Percentiles rank a stretch among this genome's conserved stretches.
Evolutionary conservation across 495 filamentous ascomycete genomes (phyloP).

Genomic region (Lasiosphaeria ovina): DNA sequence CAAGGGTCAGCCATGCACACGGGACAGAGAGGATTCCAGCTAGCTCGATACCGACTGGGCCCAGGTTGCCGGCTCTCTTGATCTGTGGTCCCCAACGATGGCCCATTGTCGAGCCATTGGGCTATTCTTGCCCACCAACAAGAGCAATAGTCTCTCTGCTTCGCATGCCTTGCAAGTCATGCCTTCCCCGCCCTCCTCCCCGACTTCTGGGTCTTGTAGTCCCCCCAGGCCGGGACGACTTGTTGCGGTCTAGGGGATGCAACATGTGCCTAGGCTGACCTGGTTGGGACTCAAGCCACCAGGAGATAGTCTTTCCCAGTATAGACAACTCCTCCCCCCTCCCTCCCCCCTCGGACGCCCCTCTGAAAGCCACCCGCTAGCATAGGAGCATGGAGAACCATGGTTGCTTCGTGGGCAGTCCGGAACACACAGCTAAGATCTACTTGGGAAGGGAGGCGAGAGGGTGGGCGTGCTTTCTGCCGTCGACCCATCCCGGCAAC

Average conservation of each 20-base stretch:
- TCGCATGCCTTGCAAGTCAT: constrained; percentile 34
- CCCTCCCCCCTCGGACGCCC: background rate
- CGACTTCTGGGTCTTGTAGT: constrained; percentile 9
- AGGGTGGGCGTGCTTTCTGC: constrained; percentile 3
- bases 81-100: constrained; percentile 23
- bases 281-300: constrained; percentile 8
- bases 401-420: constrained; percentile 1
- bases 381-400: constrained; percentile 5
- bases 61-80: constrained; percentile 23
- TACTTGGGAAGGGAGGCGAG: constrained; percentile 3
- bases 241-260: constrained; percentile 9
- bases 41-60: constrained; percentile 26
- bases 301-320: constrained; percentile 2
- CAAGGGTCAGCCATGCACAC: constrained; percentile 21
- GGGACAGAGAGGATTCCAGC: constrained; percentile 13
- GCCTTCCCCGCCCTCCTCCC: constrained; percentile 23
- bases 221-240: constrained; percentile 6
- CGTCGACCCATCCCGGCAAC: constrained; percentile 17
- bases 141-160: constrained; percentile 20
- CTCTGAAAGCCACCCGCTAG: constrained; percentile 2
- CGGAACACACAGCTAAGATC: background rate
- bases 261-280: constrained; percentile 13
- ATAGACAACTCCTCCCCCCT: background rate
- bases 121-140: constrained; percentile 17
- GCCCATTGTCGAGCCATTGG: constrained; percentile 13